phyloP scores from a whole-genome alignment of 768 basidiomycete genomes.

The Auricularia cornea region DNA sequence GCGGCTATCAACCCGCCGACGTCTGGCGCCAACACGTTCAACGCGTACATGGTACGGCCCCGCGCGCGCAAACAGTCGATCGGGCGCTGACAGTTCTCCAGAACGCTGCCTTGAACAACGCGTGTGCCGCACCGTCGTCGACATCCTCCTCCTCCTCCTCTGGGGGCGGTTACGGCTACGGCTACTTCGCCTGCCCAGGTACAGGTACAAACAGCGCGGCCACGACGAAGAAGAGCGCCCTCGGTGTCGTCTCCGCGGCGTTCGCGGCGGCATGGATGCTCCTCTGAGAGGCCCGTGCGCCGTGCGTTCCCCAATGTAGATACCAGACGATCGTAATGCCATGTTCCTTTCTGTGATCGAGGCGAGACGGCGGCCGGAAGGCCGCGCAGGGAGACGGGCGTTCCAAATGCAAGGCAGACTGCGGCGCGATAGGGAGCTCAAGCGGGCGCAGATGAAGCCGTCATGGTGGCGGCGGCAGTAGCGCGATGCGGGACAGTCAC shows the following conservation, averaged over 20 bases:
- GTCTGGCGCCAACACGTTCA: conserved; percentile 35
- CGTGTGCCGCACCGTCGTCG: neutral
- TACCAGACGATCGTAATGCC: too few relatives aligned
- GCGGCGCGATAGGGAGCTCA: too few relatives aligned
- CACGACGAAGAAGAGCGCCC: neutral
- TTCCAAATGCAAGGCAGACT: too few relatives aligned
- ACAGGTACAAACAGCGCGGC: neutral
- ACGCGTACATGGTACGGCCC: conserved; percentile 20
- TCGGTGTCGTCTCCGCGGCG: neutral
- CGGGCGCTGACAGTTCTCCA: neutral
- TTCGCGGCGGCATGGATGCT: neutral
- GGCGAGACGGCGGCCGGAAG: too few relatives aligned
- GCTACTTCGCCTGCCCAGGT: neutral
- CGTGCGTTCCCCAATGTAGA: too few relatives aligned
- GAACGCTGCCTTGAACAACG: conserved; percentile 19
- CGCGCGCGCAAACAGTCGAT: neutral
- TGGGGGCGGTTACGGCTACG: neutral
- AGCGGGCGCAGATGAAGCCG: too few relatives aligned
- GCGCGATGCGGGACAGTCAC: too few relatives aligned
- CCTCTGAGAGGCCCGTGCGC: neutral
- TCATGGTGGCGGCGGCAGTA: too few relatives aligned
- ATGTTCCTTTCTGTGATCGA: too few relatives aligned
- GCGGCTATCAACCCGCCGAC: conserved; percentile 42
- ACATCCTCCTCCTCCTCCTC: neutral
- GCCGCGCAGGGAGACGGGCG: too few relatives aligned